Base-by-base conservation (phyloP, 352 stramenopile species). In the Lagenidium sp. region DNA sequence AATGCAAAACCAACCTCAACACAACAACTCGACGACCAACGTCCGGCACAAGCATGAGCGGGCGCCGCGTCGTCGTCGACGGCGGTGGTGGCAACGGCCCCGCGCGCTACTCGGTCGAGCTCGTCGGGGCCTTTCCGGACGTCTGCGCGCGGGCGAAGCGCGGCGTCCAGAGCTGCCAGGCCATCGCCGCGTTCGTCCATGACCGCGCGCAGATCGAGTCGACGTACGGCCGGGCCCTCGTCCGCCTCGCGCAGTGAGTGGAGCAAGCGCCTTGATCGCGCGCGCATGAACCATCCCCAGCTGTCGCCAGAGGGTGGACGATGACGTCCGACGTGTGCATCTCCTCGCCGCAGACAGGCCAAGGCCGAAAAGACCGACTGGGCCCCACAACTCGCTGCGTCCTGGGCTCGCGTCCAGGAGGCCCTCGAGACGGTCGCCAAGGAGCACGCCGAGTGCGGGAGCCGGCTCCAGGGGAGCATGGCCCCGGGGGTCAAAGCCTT, bases 121-220 rank as follows among this genome's bases (percentile, higher is more conserved):
- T 89, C 15, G 71, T 80, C 37, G 50, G 67, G 31, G 61, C 79
- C 24, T 92, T 92, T 36, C 41, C 60, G 4, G 69, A 63, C 43
- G 79, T 92, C 36, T 85, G 71, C 38, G 63, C 80, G 46, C 85
- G 85, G 44, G 76, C 73, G 37, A 89, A 83, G 51, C 76, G 60
- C 57, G 76, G 79, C 41, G 74, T 82, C 4, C 76, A 87, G 55
- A 66, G 77, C 18, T 92, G 76, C 50, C 76, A 89, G 23, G 74
- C 69, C 36, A 58, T 92, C 24, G 65, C 74, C 11, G 51, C 49
- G 13, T 81, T 88, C 37, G 57, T 89, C 1, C 60, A 68, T 2
- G 79, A 89, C 32, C 70, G 72, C 25, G 63, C 76, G 6, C 50
- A 50, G 4, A 55, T 80, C 30, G 79, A 92, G 53, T 64, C 57